Evolutionary conservation across 2,329 filamentous ascomycete species (phyloP).

Genomic region (Mariannaea sp.): DNA sequence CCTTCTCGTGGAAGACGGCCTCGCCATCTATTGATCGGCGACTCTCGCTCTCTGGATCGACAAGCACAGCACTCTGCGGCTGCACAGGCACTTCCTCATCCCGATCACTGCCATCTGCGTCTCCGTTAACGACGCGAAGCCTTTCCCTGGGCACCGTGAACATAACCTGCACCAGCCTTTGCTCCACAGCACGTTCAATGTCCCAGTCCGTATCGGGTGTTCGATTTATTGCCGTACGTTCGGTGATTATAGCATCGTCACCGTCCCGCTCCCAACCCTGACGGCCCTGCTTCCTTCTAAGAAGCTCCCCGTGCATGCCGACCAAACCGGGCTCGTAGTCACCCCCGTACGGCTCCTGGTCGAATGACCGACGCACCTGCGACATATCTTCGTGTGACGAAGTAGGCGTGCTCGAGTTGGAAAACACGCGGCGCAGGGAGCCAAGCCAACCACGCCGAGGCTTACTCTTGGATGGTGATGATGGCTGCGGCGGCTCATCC

Average conservation of each 20-base stretch:
- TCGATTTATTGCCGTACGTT: slow-evolving; percentile 10
- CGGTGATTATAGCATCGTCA: slow-evolving; percentile 14
- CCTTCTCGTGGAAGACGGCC: slow-evolving; percentile 21
- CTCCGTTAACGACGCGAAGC: slow-evolving; percentile 87
- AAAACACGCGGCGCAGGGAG: slow-evolving; percentile 67
- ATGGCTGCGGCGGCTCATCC: slow-evolving; percentile 46
- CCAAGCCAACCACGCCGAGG: slow-evolving; percentile 68
- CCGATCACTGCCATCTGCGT: slow-evolving; percentile 45
- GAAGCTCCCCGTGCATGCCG: slow-evolving; percentile 53
- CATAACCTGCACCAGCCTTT: slow-evolving; percentile 78
- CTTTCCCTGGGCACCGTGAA: slow-evolving; percentile 91
- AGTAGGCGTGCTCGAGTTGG: slow-evolving; percentile 45
- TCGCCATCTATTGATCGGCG: slow-evolving; percentile 16
- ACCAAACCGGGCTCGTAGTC: slow-evolving; percentile 53
- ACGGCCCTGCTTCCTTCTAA: slow-evolving; percentile 60
- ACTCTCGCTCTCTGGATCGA: slow-evolving; percentile 46
- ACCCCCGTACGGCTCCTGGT: slow-evolving; percentile 42
- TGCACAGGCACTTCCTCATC: slow-evolving; percentile 37
- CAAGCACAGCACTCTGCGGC: slow-evolving; percentile 46
- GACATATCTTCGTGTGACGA: slow-evolving; percentile 39
- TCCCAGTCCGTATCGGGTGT: slow-evolving; percentile 71
- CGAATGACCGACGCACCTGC: slow-evolving; percentile 40
- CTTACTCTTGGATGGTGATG: slow-evolving; percentile 63
- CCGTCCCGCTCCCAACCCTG: slow-evolving; percentile 55
- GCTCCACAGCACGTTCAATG: slow-evolving; percentile 73